Evolutionary conservation across 1,284 basidiomycete species (phyloP).

Genomic region (Apiotrichum gracile): DNA sequence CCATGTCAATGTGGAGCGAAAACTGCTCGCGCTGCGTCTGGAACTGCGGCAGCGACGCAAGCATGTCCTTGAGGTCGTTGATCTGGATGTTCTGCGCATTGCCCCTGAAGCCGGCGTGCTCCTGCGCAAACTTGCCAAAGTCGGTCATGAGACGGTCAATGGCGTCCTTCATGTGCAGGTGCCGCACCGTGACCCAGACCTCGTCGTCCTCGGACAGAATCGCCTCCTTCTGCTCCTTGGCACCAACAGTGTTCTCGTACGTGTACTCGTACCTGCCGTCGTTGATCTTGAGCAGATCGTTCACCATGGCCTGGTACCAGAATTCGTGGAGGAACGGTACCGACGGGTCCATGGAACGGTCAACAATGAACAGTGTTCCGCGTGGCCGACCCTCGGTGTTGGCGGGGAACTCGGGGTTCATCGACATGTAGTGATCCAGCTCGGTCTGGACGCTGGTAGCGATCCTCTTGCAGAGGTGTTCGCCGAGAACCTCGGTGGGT

Average conservation of each 20-base stretch:
- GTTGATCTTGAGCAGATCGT: constrained; percentile 83
- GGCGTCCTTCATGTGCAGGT: constrained; percentile 97
- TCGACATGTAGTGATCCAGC: constrained; percentile 77
- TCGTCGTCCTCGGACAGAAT: constrained; percentile 76
- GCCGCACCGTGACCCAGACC: constrained; percentile 86
- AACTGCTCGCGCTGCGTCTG: constrained; percentile 94
- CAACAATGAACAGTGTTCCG: constrained; percentile 82
- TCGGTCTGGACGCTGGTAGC: constrained; percentile 74
- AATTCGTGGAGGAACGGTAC: constrained; percentile 95
- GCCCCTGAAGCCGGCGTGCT: constrained; percentile 79
- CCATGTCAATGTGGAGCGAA: constrained; percentile 93
- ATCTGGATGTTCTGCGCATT: constrained; percentile 63
- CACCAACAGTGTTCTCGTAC: constrained; percentile 70
- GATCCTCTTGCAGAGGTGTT: constrained; percentile 66
- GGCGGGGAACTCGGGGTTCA: constrained; percentile 72
- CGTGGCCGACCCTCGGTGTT: constrained; percentile 52
- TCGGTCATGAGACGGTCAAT: constrained; percentile 92
- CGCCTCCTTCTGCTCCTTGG: constrained; percentile 80
- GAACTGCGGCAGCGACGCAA: constrained; percentile 89
- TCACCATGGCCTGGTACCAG: constrained; percentile 98
- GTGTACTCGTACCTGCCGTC: constrained; percentile 90
- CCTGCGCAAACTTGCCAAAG: constrained; percentile 87
- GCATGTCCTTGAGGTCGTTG: constrained; percentile 99
- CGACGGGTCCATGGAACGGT: constrained; percentile 87
- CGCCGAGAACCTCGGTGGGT: constrained; percentile 44